These are phyloP conservation scores for Angomonas deanei DNA, from an alignment of 208 protist genomes.

Conservation along the genomic window DNA sequence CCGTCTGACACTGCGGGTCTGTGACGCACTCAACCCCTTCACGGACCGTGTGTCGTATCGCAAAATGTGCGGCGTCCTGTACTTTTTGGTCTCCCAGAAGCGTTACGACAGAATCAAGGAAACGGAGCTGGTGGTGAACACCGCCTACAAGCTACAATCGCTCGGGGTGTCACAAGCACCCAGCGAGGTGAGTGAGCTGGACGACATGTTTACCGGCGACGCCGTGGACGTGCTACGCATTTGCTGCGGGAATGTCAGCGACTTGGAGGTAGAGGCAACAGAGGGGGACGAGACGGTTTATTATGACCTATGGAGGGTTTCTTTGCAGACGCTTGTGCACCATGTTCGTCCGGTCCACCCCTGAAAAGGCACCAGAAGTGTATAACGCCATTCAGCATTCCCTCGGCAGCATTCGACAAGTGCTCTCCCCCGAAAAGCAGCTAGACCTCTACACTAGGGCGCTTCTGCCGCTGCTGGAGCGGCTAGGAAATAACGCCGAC, in stretches of 20 bases:
- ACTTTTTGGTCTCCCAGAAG: neutral
- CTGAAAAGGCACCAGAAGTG: conserved; percentile 31
- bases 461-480: conserved; percentile 72
- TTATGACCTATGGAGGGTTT: neutral
- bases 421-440: conserved; percentile 23
- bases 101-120: conserved; percentile 10
- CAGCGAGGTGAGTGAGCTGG: no score
- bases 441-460: conserved; percentile 59
- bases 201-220: no score
- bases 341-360: conserved; percentile 34
- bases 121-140: conserved; percentile 13
- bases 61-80: neutral
- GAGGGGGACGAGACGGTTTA: no score
- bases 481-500: no score
- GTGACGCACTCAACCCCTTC: neutral
- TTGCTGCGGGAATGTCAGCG: conserved; percentile 5
- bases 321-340: conserved; percentile 2
- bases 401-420: conserved; percentile 35
- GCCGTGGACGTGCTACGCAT: neutral
- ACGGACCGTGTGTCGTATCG: neutral
- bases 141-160: neutral
- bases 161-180: no score
- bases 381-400: conserved; percentile 59
- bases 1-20: neutral
- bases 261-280: no score